Conservation (phyloP, 1,284 basidiomycete genomes). For the Boletus mariae region DNA sequence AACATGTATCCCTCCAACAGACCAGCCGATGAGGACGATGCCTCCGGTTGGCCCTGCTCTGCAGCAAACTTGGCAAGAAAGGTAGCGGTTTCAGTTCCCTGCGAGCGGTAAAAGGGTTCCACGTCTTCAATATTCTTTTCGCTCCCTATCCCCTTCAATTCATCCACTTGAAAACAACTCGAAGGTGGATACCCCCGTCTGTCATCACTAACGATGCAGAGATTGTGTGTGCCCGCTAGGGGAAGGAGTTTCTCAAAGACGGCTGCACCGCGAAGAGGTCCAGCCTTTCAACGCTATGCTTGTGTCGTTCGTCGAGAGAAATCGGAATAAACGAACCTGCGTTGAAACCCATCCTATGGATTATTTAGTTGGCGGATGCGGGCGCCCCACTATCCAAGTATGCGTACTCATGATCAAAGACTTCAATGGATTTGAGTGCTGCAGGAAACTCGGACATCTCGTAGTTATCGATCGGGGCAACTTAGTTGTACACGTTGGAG, state of each 20-base stretch:
- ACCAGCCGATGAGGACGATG: conserved; percentile 27
- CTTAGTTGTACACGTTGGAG: background rate
- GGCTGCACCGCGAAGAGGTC: conserved; percentile 1
- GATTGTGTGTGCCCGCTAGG: conserved; percentile 18
- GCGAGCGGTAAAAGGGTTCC: conserved; percentile 18
- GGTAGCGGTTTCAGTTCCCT: conserved; percentile 25
- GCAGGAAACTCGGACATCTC: conserved; percentile 2
- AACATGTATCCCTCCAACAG: conserved; percentile 15
- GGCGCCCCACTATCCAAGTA: conserved; percentile 24
- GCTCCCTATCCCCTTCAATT: conserved; percentile 12
- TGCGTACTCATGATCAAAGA: conserved; percentile 15
- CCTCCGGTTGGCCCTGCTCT: conserved; percentile 17
- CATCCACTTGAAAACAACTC: conserved; percentile 16
- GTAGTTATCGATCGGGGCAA: background rate
- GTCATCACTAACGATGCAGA: conserved; percentile 26
- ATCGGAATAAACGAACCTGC: conserved; percentile 13
- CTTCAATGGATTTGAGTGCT: conserved; percentile 10
- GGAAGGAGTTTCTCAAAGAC: conserved; percentile 23
- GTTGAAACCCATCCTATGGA: conserved; percentile 25
- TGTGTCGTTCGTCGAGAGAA: no score
- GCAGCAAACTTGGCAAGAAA: conserved; percentile 23
- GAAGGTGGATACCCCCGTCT: conserved; percentile 28
- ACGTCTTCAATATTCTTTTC: conserved; percentile 17
- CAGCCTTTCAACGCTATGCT: background rate
- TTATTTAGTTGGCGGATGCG: conserved; percentile 13